phyloP scores from a whole-genome alignment of 495 filamentous ascomycete species.

The Aspergillus mulundensis region DNA sequence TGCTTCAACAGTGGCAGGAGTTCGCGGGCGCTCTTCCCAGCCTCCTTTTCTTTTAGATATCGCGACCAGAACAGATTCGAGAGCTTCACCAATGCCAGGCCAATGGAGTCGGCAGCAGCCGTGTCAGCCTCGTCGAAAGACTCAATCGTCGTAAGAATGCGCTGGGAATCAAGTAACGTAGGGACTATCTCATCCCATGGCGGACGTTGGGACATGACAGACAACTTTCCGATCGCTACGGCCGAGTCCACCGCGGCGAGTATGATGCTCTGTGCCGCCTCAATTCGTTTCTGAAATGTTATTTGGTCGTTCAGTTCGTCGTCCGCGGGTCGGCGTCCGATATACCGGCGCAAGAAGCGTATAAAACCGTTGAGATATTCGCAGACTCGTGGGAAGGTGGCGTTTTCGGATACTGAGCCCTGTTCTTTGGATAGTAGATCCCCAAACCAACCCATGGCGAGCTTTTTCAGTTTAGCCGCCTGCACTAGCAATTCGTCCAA shows the following conservation, averaged over 20 bases:
- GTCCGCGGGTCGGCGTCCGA: conserved; percentile 32
- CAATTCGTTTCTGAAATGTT: conserved; percentile 29
- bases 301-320: conserved; percentile 29
- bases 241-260: conserved; percentile 40
- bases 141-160: conserved; percentile 37
- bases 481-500: conserved; percentile 67
- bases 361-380: conserved; percentile 42
- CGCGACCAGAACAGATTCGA: conserved; percentile 78
- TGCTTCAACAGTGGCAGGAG: conserved; percentile 44
- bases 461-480: conserved; percentile 59
- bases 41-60: conserved; percentile 47
- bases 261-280: conserved; percentile 33
- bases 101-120: conserved; percentile 19
- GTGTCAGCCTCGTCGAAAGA: conserved; percentile 18
- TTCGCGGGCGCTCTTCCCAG: conserved; percentile 31
- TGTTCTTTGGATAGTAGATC: conserved; percentile 29
- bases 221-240: conserved; percentile 39
- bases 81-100: conserved; percentile 46
- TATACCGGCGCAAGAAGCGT: conserved; percentile 44
- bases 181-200: conserved; percentile 40
- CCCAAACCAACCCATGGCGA: conserved; percentile 52
- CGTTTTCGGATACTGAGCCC: conserved; percentile 17
- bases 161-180: conserved; percentile 35
- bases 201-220: conserved; percentile 35
- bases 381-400: conserved; percentile 23